A percentile compares a stretch with the other conserved stretches of the same genome.
phyloP scores from a whole-genome alignment of 192 early-diverging fungal species.

The Podila clonocystis region DNA sequence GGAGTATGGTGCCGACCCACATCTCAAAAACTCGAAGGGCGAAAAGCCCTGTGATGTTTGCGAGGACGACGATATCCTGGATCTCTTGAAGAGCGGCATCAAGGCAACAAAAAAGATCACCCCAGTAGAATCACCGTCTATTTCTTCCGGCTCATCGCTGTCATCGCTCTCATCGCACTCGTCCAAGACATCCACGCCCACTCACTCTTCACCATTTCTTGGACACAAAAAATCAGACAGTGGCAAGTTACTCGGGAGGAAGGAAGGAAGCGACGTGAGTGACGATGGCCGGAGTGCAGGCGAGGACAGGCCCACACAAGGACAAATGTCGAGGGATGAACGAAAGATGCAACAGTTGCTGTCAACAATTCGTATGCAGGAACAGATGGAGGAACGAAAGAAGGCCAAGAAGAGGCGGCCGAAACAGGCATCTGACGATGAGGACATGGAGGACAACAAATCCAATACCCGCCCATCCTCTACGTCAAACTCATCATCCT shows the following conservation, averaged over 20 bases:
- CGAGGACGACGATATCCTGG: constrained; percentile 38
- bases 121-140: background rate
- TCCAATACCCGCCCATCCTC: background rate
- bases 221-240: constrained; percentile 1
- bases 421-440: constrained; percentile 34
- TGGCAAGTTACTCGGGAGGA: background rate
- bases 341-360: constrained; percentile 73
- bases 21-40: constrained; percentile 60
- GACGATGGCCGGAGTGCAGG: constrained; percentile 44
- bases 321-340: constrained; percentile 69
- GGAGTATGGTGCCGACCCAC: constrained; percentile 57
- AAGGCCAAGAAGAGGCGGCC: constrained; percentile 54
- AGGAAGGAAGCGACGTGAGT: constrained; percentile 47
- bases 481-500: constrained; percentile 7
- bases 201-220: background rate
- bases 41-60: constrained; percentile 65
- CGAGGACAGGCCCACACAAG: constrained; percentile 20
- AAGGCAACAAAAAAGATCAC: constrained; percentile 31
- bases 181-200: constrained; percentile 9
- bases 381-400: constrained; percentile 57
- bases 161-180: constrained; percentile 12
- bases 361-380: constrained; percentile 68
- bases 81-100: constrained; percentile 33
- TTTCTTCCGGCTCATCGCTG: constrained; percentile 10
- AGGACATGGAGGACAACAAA: constrained; percentile 46